Conservation (phyloP, 2,329 filamentous ascomycete genomes). For the Hymenoscyphus occultus region DNA sequence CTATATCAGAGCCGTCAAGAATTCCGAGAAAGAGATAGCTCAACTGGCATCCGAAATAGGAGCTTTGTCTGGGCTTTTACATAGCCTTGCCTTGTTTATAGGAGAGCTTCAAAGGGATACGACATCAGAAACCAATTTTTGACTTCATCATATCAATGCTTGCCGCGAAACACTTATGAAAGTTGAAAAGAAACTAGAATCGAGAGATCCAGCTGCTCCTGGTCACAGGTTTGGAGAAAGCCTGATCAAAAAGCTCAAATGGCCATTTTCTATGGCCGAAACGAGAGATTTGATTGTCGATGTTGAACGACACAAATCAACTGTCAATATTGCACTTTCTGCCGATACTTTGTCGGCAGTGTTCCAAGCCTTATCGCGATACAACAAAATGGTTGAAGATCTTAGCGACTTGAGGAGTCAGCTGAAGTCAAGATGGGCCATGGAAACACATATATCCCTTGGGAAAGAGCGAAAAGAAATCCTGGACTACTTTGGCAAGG, state of each 20-base stretch:
- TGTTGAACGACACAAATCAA: constrained; percentile 12
- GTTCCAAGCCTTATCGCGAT: background rate
- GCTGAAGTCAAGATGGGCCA: background rate
- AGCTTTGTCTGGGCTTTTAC: constrained; percentile 13
- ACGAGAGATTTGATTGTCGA: constrained; percentile 11
- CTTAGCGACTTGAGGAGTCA: background rate
- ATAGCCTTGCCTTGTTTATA: constrained; percentile 10
- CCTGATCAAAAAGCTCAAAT: background rate
- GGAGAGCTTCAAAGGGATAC: constrained; percentile 9
- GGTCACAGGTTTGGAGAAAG: background rate
- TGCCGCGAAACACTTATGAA: background rate
- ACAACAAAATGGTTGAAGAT: background rate
- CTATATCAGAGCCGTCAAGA: constrained; percentile 12
- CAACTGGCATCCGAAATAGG: constrained; percentile 8
- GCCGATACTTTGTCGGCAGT: background rate
- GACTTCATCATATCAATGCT: constrained; percentile 8
- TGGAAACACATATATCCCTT: background rate
- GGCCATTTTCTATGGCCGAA: constrained; percentile 13
- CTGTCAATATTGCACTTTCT: constrained; percentile 6
- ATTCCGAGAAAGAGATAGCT: constrained; percentile 12
- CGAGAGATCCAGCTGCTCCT: background rate
- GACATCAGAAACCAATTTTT: background rate
- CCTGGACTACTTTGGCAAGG: background rate
- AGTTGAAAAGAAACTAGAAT: background rate
- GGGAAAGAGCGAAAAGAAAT: background rate